phyloP scores from a whole-genome alignment of 257 asterid species.

The Cruciata laevipes region DNA sequence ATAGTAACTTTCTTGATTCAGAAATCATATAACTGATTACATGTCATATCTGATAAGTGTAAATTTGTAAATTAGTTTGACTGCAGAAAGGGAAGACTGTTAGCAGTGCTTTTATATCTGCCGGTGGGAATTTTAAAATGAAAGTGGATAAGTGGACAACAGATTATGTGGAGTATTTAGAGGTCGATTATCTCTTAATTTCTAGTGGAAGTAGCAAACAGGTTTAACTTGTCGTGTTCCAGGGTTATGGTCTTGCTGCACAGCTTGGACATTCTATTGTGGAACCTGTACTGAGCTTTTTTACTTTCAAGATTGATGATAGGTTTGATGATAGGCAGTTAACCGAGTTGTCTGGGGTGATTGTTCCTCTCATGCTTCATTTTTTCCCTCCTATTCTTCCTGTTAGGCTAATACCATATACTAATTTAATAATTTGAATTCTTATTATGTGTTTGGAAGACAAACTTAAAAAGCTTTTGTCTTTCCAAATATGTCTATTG shows the following conservation, averaged over 20 bases:
- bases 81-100: slow-evolving; percentile 78
- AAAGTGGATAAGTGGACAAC: slow-evolving; percentile 65
- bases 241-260: slow-evolving; percentile 80
- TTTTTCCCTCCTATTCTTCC: neutral
- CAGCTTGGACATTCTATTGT: slow-evolving; percentile 85
- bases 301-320: slow-evolving; percentile 91
- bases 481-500: no score
- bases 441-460: no score
- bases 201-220: slow-evolving; percentile 91
- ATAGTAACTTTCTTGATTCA: neutral
- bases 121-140: slow-evolving; percentile 50
- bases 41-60: slow-evolving; percentile 6
- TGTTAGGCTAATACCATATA: neutral
- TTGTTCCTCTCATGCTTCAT: slow-evolving; percentile 19
- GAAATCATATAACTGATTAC: no score
- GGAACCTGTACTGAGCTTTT: slow-evolving; percentile 90
- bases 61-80: slow-evolving; percentile 39
- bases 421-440: no score
- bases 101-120: slow-evolving; percentile 50
- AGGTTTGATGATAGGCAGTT: slow-evolving; percentile 63
- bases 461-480: no score
- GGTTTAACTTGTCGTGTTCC: slow-evolving; percentile 38
- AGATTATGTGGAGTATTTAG: slow-evolving; percentile 47
- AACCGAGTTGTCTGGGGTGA: slow-evolving; percentile 88
- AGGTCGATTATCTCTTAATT: slow-evolving; percentile 67